Conservation (phyloP, 2,329 filamentous ascomycete genomes). For the Cladophialophora yegresii region DNA sequence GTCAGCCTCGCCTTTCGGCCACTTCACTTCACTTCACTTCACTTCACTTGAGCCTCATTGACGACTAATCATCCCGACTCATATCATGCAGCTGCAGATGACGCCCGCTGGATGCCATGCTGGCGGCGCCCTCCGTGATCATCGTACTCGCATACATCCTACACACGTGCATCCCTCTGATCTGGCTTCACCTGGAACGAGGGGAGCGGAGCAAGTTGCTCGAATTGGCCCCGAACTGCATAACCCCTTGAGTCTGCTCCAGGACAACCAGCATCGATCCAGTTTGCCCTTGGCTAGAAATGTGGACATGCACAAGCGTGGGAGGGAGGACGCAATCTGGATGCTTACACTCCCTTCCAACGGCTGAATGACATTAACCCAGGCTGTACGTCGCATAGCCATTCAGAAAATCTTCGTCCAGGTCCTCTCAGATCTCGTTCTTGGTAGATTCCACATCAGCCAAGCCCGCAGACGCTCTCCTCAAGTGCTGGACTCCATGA, state of each 20-base stretch:
- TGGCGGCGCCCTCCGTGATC: background rate
- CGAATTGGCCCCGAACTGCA: background rate
- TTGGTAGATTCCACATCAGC: background rate
- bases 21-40: too few relatives aligned
- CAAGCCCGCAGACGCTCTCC: background rate
- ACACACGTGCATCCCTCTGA: background rate
- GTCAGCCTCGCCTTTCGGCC: constrained; percentile 5
- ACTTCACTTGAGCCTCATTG: background rate
- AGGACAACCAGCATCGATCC: background rate
- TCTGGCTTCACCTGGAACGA: background rate
- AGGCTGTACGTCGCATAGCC: background rate
- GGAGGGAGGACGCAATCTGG: background rate
- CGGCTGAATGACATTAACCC: background rate
- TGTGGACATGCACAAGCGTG: background rate
- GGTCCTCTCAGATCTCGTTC: background rate
- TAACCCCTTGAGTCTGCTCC: background rate
- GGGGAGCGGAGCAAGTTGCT: background rate
- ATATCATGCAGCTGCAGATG: background rate
- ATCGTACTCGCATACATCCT: background rate
- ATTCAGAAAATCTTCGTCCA: background rate
- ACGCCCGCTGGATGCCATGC: background rate
- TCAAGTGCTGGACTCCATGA: background rate
- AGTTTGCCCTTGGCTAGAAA: background rate
- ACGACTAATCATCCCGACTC: background rate
- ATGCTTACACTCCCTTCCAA: background rate